Conservation (phyloP, 805 yeast genomes). For the Tetrapisispora phaffii region DNA sequence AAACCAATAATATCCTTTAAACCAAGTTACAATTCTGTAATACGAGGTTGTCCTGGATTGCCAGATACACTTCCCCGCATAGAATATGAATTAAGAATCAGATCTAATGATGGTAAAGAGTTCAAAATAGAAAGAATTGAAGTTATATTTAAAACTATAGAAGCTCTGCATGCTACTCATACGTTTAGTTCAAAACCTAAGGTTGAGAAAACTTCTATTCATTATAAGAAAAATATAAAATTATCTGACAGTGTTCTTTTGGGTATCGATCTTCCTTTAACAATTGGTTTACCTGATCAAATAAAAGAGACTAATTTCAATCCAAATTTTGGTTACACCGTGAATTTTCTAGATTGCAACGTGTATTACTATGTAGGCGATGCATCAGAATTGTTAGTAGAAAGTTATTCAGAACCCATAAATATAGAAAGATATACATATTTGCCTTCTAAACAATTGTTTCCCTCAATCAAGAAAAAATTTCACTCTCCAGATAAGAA, state of each 20-base stretch:
- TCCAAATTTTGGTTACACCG: constrained; percentile 38
- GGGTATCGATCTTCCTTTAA: constrained; percentile 51
- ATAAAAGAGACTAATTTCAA: constrained; percentile 44
- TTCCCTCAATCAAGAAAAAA: constrained; percentile 40
- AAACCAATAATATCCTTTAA: constrained; percentile 33
- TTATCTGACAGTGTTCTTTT: constrained; percentile 17
- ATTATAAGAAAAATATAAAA: constrained; percentile 28
- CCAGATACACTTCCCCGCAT: constrained; percentile 51
- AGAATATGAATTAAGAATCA: constrained; percentile 45
- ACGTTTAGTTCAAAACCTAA: constrained; percentile 13
- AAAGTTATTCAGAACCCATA: constrained; percentile 28
- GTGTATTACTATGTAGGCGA: constrained; percentile 9
- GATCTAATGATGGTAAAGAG: constrained; percentile 41
- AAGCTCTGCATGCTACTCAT: constrained; percentile 32
- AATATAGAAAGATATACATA: constrained; percentile 48
- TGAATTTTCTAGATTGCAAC: constrained; percentile 35
- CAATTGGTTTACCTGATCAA: constrained; percentile 46
- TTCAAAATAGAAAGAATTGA: constrained; percentile 41
- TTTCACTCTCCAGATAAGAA: constrained; percentile 40
- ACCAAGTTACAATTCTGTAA: constrained; percentile 43
- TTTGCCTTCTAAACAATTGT: constrained; percentile 46
- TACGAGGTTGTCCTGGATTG: constrained; percentile 62
- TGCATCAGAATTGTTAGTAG: not conserved
- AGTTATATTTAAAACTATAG: constrained; percentile 40
- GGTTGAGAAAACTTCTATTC: constrained; percentile 20